Percentiles rank a stretch among this genome's conserved stretches.
phyloP scores from a whole-genome alignment of 768 basidiomycete species.

The Crepidotus variabilis region DNA sequence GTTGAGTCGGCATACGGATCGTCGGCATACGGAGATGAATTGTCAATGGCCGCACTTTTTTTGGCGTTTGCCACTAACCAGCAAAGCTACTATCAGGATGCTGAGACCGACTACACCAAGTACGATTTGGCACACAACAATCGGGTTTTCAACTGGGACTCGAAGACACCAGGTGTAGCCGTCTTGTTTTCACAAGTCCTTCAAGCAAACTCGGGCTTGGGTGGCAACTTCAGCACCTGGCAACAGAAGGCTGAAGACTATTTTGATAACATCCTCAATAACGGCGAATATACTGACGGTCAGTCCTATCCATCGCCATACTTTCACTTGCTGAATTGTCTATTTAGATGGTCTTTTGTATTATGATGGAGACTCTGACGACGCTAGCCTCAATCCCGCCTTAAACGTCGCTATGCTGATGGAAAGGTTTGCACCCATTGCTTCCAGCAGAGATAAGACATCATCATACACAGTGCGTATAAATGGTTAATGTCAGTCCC shows the following conservation, averaged over 20 bases:
- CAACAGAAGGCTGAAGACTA: conserved; percentile 66
- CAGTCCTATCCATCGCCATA: conserved; percentile 8
- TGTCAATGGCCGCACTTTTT: conserved; percentile 72
- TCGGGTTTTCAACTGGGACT: conserved; percentile 86
- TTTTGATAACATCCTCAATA: conserved; percentile 68
- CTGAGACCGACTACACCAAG: conserved; percentile 54
- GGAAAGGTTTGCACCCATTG: conserved; percentile 70
- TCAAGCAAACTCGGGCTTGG: conserved; percentile 48
- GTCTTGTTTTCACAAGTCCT: conserved; percentile 76
- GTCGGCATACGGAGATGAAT: conserved; percentile 68
- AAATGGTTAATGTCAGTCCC: neutral
- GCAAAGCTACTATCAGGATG: conserved; percentile 55
- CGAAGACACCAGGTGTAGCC: conserved; percentile 70
- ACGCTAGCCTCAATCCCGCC: conserved; percentile 79
- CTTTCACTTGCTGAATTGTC: neutral
- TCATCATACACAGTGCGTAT: conserved; percentile 54
- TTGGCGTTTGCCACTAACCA: conserved; percentile 70
- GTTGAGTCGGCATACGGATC: conserved; percentile 66
- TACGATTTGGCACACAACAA: conserved; percentile 51
- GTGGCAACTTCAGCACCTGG: conserved; percentile 64
- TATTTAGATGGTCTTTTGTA: conserved; percentile 71
- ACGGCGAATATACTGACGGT: conserved; percentile 64
- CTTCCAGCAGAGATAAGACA: conserved; percentile 56
- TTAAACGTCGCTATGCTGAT: conserved; percentile 85
- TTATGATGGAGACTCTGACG: conserved; percentile 80